phyloP scores from a whole-genome alignment of 192 early-diverging fungal genomes.

The Chytriomyces confervae region DNA sequence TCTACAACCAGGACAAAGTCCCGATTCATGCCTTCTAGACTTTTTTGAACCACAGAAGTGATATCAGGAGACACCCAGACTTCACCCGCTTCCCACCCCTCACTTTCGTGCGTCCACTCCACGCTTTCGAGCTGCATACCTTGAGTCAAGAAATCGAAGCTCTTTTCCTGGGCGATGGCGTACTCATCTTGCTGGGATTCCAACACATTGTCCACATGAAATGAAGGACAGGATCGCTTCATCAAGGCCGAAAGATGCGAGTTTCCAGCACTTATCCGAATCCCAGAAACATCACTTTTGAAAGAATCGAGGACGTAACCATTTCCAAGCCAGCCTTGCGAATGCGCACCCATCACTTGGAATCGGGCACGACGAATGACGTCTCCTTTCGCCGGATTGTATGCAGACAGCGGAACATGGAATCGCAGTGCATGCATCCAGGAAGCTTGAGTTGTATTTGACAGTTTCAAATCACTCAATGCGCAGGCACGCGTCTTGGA shows the following conservation, averaged over 20 bases:
- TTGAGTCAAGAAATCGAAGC: background rate
- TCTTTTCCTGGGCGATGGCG: background rate
- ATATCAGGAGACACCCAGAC: constrained; percentile 44
- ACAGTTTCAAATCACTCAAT: background rate
- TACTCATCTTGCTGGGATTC: background rate
- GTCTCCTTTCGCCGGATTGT: constrained; percentile 13
- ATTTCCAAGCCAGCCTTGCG: constrained; percentile 1
- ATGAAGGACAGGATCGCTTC: background rate
- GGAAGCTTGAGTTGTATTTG: background rate
- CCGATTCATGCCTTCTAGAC: background rate
- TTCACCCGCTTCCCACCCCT: constrained; percentile 39
- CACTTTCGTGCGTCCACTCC: constrained; percentile 30
- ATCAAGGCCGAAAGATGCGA: background rate
- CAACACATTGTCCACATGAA: background rate
- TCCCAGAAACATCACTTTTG: background rate
- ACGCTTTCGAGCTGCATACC: background rate
- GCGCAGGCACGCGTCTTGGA: background rate
- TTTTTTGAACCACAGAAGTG: background rate
- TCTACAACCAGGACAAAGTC: background rate
- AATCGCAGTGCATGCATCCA: constrained; percentile 28
- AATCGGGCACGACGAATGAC: constrained; percentile 6
- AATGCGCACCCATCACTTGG: constrained; percentile 26
- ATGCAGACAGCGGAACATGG: constrained; percentile 19
- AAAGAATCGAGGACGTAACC: constrained; percentile 10
- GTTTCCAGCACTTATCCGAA: constrained; percentile 2